These are phyloP conservation scores for Tolypocladium inflatum DNA, from an alignment of 2,329 filamentous ascomycete genomes.

Conservation along the genomic window DNA sequence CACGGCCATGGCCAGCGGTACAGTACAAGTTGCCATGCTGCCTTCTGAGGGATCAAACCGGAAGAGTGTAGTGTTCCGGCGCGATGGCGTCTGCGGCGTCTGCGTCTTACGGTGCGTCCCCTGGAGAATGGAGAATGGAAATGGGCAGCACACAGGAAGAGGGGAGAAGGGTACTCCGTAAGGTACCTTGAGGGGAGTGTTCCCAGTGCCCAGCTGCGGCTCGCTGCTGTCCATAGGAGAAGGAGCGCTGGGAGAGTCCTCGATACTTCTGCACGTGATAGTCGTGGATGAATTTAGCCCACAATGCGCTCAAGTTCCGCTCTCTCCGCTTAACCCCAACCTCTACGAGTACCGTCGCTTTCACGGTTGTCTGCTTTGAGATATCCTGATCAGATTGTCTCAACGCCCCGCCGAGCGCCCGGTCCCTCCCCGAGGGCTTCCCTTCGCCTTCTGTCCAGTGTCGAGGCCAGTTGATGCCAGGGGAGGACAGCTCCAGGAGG, in stretches of 20 bases:
- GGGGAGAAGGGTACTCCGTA: neutral
- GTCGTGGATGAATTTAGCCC: constrained; percentile 5
- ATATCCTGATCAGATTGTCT: neutral
- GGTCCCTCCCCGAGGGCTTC: neutral
- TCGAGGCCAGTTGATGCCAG: neutral
- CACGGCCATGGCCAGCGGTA: neutral
- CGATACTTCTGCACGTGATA: constrained; percentile 1
- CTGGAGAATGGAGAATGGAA: neutral
- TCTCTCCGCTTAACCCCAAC: neutral
- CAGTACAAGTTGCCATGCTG: neutral
- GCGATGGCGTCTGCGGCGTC: constrained; percentile 6
- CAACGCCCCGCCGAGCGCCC: neutral
- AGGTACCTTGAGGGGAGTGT: neutral
- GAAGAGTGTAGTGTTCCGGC: neutral
- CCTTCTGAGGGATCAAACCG: neutral
- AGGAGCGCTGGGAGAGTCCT: neutral
- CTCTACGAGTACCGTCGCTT: neutral
- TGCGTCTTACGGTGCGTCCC: neutral
- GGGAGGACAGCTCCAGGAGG: neutral
- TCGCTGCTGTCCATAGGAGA: neutral
- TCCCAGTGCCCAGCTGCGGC: neutral
- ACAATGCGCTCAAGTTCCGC: neutral
- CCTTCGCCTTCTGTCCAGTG: neutral
- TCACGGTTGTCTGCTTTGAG: neutral
- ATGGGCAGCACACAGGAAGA: neutral